Conservation (phyloP, 2,329 filamentous ascomycete genomes). For the Aspergillus quadricinctus region DNA sequence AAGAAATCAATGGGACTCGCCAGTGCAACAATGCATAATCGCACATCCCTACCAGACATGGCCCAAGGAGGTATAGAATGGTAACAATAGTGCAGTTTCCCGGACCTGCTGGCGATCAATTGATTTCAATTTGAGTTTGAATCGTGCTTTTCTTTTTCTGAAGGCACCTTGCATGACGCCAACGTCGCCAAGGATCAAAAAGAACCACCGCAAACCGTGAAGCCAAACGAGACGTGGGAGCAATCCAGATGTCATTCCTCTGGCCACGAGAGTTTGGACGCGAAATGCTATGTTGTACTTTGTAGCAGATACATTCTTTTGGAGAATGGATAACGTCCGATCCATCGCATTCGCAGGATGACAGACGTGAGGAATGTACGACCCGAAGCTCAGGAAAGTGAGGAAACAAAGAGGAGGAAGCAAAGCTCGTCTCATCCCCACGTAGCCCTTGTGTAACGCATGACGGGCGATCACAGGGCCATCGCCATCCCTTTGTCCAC, state of each 20-base stretch:
- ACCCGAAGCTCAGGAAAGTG: neutral
- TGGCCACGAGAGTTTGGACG: neutral
- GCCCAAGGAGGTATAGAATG: neutral
- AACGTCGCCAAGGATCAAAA: neutral
- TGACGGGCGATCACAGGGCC: neutral
- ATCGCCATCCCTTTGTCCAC: neutral
- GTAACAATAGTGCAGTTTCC: neutral
- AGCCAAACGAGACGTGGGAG: neutral
- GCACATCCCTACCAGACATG: neutral
- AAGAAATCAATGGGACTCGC: neutral
- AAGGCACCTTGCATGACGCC: slow-evolving; percentile 4
- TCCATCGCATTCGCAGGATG: neutral
- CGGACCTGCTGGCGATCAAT: neutral
- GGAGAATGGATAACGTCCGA: neutral
- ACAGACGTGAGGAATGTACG: neutral
- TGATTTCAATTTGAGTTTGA: neutral
- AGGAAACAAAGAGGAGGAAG: neutral
- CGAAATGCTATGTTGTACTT: neutral
- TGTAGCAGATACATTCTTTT: neutral
- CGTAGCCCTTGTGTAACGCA: neutral
- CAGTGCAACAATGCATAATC: neutral
- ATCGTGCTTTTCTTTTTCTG: slow-evolving; percentile 1
- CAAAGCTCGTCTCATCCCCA: neutral
- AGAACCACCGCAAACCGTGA: neutral
- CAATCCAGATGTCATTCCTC: neutral